A percentile compares a stretch with the other conserved stretches of the same genome.
These are phyloP conservation scores for Moesziomyces globuligerus DNA, from an alignment of 1,284 basidiomycete species.

Conservation along the genomic window DNA sequence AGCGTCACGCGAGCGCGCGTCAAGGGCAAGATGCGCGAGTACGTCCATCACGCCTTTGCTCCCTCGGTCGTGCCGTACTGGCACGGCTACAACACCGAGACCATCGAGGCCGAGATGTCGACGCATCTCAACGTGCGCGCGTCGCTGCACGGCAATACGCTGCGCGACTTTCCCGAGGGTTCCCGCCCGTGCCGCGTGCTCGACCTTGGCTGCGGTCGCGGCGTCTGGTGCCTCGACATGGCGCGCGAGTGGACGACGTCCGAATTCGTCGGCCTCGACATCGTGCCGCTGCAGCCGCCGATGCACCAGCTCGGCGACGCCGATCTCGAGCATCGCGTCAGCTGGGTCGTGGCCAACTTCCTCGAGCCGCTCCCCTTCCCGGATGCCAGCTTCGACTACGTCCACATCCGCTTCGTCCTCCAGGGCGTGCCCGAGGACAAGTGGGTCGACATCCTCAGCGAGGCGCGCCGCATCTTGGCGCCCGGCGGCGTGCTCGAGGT, in stretches of 20 bases:
- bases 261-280: conserved; percentile 58
- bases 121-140: conserved; percentile 26
- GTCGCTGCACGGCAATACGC: conserved; percentile 27
- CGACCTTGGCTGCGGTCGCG: conserved; percentile 51
- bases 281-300: conserved; percentile 52
- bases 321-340: conserved; percentile 47
- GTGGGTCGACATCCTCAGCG: conserved; percentile 47
- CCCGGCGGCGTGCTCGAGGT: conserved; percentile 52
- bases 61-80: conserved; percentile 45
- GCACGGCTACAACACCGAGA: conserved; percentile 40
- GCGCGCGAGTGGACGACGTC: conserved; percentile 49
- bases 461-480: conserved; percentile 40
- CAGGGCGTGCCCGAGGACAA: conserved; percentile 50
- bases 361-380: conserved; percentile 57
- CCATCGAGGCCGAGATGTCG: conserved; percentile 36
- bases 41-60: conserved; percentile 43
- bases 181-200: conserved; percentile 44
- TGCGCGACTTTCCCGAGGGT: conserved; percentile 29
- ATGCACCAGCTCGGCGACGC: conserved; percentile 31
- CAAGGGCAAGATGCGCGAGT: conserved; percentile 45
- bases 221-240: conserved; percentile 52
- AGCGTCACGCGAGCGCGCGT: conserved; percentile 12
- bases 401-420: conserved; percentile 49
- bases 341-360: conserved; percentile 59
- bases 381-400: conserved; percentile 55